Conservation (phyloP, 768 basidiomycete genomes). For the Lactarius vividus region DNA sequence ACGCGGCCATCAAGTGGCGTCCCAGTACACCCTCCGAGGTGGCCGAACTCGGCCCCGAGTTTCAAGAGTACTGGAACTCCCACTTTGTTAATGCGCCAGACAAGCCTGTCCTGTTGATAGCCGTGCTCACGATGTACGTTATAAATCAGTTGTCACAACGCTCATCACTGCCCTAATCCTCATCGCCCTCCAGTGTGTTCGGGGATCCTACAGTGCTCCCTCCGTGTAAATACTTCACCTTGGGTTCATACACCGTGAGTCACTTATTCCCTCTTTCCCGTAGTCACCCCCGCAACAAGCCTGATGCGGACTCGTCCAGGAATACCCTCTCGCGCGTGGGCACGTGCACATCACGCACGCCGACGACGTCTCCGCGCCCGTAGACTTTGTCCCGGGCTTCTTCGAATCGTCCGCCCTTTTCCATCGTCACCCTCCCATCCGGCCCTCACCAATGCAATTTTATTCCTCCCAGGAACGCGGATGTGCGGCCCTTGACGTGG, state of each 20-base stretch:
- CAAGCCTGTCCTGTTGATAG: constrained; percentile 28
- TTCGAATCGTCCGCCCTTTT: constrained; percentile 33
- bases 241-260: constrained; percentile 15
- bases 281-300: background rate
- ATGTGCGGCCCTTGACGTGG: constrained; percentile 46
- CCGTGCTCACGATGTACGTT: constrained; percentile 22
- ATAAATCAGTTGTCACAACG: background rate
- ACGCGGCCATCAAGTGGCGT: constrained; percentile 31
- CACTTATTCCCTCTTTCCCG: background rate
- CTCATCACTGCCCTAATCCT: background rate
- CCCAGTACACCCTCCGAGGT: constrained; percentile 29
- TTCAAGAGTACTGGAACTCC: constrained; percentile 28
- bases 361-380: constrained; percentile 28
- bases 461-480: constrained; percentile 29
- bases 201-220: background rate
- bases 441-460: background rate
- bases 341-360: constrained; percentile 28
- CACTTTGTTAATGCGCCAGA: constrained; percentile 29
- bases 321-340: constrained; percentile 27
- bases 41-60: constrained; percentile 28
- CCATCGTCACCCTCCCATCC: too few species aligned
- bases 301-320: background rate
- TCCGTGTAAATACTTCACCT: constrained; percentile 26
- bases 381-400: constrained; percentile 29
- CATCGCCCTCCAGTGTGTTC: background rate